A percentile compares a stretch with the other conserved stretches of the same genome.
phyloP scores from a whole-genome alignment of 371 early-diverging fungal species.

The Lichtheimia hyalospora region DNA sequence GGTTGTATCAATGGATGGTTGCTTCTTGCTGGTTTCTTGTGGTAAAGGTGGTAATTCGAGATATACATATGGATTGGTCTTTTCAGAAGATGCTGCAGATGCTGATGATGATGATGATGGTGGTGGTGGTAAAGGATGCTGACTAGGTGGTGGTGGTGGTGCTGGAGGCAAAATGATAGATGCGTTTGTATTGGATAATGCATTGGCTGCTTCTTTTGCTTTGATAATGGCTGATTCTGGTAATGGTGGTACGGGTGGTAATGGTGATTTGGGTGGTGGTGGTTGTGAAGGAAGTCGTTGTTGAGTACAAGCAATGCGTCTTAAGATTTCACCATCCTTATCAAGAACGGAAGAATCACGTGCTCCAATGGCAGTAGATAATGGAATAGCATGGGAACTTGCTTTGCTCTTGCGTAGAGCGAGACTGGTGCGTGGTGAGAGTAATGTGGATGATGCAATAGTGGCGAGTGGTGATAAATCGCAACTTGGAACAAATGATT shows the following conservation, averaged over 20 bases:
- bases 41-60: conserved; percentile 14
- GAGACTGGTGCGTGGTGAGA: conserved; percentile 30
- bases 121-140: background rate
- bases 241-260: conserved; percentile 15
- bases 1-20: conserved; percentile 5
- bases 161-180: background rate
- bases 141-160: background rate
- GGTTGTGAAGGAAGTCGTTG: conserved; percentile 3
- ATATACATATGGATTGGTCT: conserved; percentile 9
- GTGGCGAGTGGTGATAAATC: conserved; percentile 29
- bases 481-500: conserved; percentile 8
- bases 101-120: background rate
- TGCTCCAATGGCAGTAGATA: conserved; percentile 5
- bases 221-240: conserved; percentile 1
- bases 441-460: conserved; percentile 37
- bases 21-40: background rate
- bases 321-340: conserved; percentile 5
- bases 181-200: background rate
- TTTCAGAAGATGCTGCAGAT: background rate
- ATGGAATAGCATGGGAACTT: conserved; percentile 3
- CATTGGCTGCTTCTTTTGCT: background rate
- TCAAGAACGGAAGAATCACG: conserved; percentile 2
- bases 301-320: conserved; percentile 6
- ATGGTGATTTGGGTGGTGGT: conserved; percentile 2
- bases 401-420: conserved; percentile 14